Evolutionary conservation across 768 basidiomycete species (phyloP), one percentile per base, ranked within the genome.

Genomic region (Panellus pusillus): DNA sequence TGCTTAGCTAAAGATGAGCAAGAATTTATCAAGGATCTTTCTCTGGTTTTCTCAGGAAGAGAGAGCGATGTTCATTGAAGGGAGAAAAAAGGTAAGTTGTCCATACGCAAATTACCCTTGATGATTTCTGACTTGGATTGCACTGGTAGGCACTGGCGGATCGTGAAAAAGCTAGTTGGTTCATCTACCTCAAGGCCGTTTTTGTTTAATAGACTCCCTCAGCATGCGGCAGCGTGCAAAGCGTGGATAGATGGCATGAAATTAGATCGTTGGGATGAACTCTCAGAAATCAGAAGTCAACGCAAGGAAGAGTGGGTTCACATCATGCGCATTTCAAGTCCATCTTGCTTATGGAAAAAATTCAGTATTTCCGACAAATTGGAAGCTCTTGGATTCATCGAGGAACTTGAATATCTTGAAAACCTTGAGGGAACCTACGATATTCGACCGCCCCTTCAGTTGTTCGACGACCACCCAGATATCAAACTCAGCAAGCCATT

Each of bases 1-100:
- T 68, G 66, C 42, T 52, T 63, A 3, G 50, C 54, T 13, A 46
- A 38, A 14, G 58, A 59, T 9, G 60, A 55, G 52, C 50, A 65
- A 13, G 42, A 39, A 2, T 67, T 71, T 44, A 18, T 63, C 18
- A 47, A 60, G 43, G 54, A 64, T 2, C 38, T 67, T 35, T 24
- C 24, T 17, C 32, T 46, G 2, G 29, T 46, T 9, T n/a, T 44
- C 45, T 17, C 24, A 45, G 9, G 50, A 40, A 37, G 55, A 64
- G 39, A 44, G 15, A 24, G 24, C 47, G 4, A 53, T 27, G 12
- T 63, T 61, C 31, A 60, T 65, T 29, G 58, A 62, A 40, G 48
- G 42, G 15, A 60, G 45, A 14, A 50, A 56, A 45, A 27, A 37
- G 11, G 32, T 35, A 14, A 3, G 32, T 8, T 35, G 24, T 24